phyloP scores from a whole-genome alignment of 805 yeast genomes.

The Candida bentonensis region DNA sequence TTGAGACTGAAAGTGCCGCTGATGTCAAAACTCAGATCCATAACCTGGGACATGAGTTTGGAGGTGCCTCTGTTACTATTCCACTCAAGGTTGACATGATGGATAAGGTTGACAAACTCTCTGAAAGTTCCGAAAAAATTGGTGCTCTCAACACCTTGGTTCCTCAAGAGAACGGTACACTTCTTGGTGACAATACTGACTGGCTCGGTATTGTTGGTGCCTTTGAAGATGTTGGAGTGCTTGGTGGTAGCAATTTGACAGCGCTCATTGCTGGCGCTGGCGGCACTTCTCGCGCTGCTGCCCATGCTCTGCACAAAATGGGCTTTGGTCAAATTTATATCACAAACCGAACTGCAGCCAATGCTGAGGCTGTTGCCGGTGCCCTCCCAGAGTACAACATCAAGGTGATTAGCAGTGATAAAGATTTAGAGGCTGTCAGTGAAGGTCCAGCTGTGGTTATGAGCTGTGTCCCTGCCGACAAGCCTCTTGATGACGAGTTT shows the following conservation, averaged over 20 bases:
- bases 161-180: constrained; percentile 34
- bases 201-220: constrained; percentile 80
- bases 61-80: constrained; percentile 93
- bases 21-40: constrained; percentile 41
- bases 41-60: constrained; percentile 37
- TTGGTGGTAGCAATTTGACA: constrained; percentile 22
- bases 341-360: constrained; percentile 64
- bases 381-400: constrained; percentile 54
- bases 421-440: constrained; percentile 27
- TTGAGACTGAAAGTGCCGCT: constrained; percentile 52
- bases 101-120: constrained; percentile 46
- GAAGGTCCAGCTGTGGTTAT: constrained; percentile 33
- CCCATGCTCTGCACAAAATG: constrained; percentile 64
- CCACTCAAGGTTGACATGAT: constrained; percentile 80
- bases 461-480: constrained; percentile 75
- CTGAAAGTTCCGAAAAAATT: constrained; percentile 65
- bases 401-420: constrained; percentile 33
- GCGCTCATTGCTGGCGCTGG: constrained; percentile 94
- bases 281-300: constrained; percentile 93
- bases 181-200: constrained; percentile 85
- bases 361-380: constrained; percentile 42
- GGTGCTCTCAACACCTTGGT: constrained; percentile 91
- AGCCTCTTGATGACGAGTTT: constrained; percentile 44
- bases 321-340: constrained; percentile 69
- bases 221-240: constrained; percentile 45